Percentiles rank a stretch among this genome's conserved stretches.
phyloP scores from a whole-genome alignment of 768 basidiomycete genomes.

The Pleurotus tuber-regium region DNA sequence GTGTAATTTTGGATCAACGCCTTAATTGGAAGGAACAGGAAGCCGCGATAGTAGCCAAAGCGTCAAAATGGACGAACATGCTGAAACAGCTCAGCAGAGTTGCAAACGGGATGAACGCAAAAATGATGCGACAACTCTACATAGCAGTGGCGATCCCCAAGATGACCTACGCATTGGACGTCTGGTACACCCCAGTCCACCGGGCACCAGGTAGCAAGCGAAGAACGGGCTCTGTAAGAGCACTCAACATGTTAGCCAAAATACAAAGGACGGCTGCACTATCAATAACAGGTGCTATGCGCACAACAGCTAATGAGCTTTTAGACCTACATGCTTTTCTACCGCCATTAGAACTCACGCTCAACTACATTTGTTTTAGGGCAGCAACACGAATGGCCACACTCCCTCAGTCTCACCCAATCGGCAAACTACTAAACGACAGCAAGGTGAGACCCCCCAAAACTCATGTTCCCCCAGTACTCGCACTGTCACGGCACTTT shows the following conservation, averaged over 20 bases:
- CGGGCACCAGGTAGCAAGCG: background rate
- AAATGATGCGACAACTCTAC: background rate
- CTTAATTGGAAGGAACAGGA: slow-evolving; percentile 14
- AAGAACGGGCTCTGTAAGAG: background rate
- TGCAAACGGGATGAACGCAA: background rate
- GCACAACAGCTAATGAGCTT: background rate
- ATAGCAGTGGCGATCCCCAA: background rate
- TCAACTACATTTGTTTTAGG: background rate
- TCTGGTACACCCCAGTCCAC: background rate
- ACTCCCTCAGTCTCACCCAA: background rate
- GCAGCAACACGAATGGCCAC: background rate
- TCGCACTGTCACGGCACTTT: background rate
- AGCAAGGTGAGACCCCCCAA: background rate
- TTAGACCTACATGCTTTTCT: background rate
- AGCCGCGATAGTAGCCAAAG: slow-evolving; percentile 10
- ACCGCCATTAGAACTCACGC: background rate
- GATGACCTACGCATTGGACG: background rate
- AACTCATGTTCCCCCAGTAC: background rate
- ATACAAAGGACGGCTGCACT: background rate
- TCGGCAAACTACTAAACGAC: background rate
- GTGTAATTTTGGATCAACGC: background rate
- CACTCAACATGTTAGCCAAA: background rate
- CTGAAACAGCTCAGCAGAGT: background rate
- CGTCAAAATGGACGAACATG: background rate
- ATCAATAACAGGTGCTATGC: background rate